Conservation (phyloP, 2,329 filamentous ascomycete genomes). For the Alternaria consortialis region DNA sequence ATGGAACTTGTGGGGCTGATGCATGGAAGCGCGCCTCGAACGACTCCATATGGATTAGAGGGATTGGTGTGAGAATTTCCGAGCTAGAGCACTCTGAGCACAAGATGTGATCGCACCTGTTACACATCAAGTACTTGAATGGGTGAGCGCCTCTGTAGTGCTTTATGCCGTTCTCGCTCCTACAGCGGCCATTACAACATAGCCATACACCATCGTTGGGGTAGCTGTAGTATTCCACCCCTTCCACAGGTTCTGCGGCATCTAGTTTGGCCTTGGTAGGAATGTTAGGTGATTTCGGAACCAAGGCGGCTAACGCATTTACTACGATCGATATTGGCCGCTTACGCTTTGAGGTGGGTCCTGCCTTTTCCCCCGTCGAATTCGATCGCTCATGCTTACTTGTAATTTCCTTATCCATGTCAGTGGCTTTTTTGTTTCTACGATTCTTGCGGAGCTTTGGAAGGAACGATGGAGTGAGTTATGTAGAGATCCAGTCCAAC, state of each 20-base stretch:
- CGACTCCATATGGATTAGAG: not conserved
- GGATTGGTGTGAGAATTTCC: not conserved
- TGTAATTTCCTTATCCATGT: not conserved
- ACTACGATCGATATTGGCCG: not conserved
- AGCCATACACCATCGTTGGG: slow-evolving; percentile 23
- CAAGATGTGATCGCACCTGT: not conserved
- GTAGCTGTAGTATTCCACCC: not conserved
- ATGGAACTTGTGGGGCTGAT: not conserved
- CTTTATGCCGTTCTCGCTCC: slow-evolving; percentile 22
- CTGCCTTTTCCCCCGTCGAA: not conserved
- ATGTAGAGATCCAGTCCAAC: not conserved
- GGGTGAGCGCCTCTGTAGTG: not conserved
- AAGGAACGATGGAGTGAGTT: not conserved
- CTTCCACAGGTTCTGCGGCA: not conserved
- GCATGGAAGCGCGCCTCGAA: not conserved
- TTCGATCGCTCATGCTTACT: not conserved
- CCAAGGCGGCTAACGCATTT: not conserved
- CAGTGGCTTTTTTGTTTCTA: not conserved
- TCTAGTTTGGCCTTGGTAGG: not conserved
- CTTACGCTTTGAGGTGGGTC: not conserved
- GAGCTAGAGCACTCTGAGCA: not conserved
- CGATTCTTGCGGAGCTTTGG: not conserved
- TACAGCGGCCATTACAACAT: slow-evolving; percentile 18
- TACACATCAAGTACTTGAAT: not conserved
- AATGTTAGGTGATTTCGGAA: not conserved